Base-by-base conservation (phyloP, 139 green algal species). In the Chlamydomonas incerta region DNA sequence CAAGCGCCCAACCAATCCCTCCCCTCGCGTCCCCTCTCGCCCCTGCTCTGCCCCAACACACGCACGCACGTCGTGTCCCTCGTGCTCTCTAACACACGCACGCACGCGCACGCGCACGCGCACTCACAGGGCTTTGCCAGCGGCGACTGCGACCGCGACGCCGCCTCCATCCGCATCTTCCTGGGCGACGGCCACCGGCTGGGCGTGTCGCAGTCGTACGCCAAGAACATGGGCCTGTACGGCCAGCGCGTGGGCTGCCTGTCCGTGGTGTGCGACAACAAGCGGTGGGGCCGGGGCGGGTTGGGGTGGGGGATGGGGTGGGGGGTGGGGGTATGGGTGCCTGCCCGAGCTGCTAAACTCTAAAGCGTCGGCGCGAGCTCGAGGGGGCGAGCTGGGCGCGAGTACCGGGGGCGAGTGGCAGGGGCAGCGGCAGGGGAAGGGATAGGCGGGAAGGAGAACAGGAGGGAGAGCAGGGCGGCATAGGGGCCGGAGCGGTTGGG, bases 221-320 rank as follows among this genome's bases (percentile, higher is more conserved):
- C 94, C 77, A 96, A 97, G 90, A 97, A 97, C 90, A 97, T 99
- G 94, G 96, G 96, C 0, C 91, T 98, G 80, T 98, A 98, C 83
- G 95, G 94, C 20, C 91, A 97, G 91, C 75, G 90, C 35, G 84
- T 92, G 15, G 93, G 92, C 47, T 87, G 70, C 63, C 92, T 95
- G 82, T 90, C 79, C 26, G 75, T 96, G 14, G 85, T 94, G 47
- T 94, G 91, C 83, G 85, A 90, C 88, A 91, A 82, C 83, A 46
- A 71, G 24, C 77, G 67, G 68, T 83, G 83, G 66, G 83, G n/a
- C n/a, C n/a, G n/a, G n/a, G n/a, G n/a, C n/a, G n/a, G n/a, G n/a
- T n/a, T 67, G 80, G 66, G 14, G 46, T 8, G 65, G 26, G 58
- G 3, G 37, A 35, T 15, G 71, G 41, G 46, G 18, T 10, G 14